phyloP scores from a whole-genome alignment of 2,329 filamentous ascomycete genomes.

The Penicillium sp. region DNA sequence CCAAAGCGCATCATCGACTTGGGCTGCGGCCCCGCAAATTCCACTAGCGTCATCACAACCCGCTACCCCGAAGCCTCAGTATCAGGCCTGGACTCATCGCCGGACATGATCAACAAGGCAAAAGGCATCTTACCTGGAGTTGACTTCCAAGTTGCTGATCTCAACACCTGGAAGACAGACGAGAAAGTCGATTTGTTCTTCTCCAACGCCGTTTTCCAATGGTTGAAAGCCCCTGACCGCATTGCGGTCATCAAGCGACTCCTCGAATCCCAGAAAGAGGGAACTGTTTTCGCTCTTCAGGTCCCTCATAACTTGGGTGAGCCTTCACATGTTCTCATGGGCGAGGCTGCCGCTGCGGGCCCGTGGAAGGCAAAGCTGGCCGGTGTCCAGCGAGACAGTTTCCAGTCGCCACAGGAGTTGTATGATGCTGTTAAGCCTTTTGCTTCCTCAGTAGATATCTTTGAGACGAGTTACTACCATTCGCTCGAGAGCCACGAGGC shows the following conservation, averaged over 20 bases:
- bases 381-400: conserved; percentile 46
- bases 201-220: conserved; percentile 63
- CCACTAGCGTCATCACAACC: conserved; percentile 51
- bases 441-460: conserved; percentile 52
- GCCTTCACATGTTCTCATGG: conserved; percentile 55
- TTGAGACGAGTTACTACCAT: conserved; percentile 59
- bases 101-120: conserved; percentile 59
- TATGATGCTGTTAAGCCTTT: conserved; percentile 54
- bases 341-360: conserved; percentile 40
- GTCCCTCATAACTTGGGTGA: conserved; percentile 55
- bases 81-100: conserved; percentile 57
- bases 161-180: conserved; percentile 44
- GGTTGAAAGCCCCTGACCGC: conserved; percentile 50
- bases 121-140: conserved; percentile 42
- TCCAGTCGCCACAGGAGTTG: conserved; percentile 51
- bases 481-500: conserved; percentile 50
- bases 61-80: conserved; percentile 53
- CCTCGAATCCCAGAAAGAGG: conserved; percentile 42
- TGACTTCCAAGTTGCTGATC: conserved; percentile 51
- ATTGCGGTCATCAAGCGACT: conserved; percentile 50
- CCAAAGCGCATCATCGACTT: conserved; percentile 57
- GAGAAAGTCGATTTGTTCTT: conserved; percentile 51
- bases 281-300: conserved; percentile 58
- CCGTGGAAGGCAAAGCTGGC: conserved; percentile 43
- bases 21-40: conserved; percentile 64